Conservation (phyloP, 495 filamentous ascomycete genomes). For the Neurospora sp. region DNA sequence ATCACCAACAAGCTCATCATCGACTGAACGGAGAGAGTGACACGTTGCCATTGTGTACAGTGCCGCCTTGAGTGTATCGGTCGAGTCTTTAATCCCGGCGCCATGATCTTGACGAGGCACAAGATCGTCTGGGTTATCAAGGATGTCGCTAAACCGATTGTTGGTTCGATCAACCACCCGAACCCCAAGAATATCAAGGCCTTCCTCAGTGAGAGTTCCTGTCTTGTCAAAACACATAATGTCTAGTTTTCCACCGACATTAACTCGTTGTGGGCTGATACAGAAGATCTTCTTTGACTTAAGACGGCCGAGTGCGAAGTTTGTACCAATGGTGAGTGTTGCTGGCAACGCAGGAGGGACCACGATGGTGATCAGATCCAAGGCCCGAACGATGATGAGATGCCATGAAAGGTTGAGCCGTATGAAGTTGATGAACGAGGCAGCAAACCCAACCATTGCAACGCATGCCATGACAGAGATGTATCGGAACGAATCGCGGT, state of each 20-base stretch:
- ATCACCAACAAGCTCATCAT: constrained; percentile 83
- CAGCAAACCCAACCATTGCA: constrained; percentile 76
- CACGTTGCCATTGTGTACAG: constrained; percentile 96
- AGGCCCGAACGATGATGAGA: constrained; percentile 78
- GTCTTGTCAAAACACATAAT: constrained; percentile 98
- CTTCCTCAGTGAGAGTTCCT: constrained; percentile 94
- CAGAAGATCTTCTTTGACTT: constrained; percentile 89
- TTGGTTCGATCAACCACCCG: constrained; percentile 57
- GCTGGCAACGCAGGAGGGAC: constrained; percentile 96
- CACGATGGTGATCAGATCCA: constrained; percentile 96
- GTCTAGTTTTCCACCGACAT: constrained; percentile 92
- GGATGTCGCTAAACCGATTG: constrained; percentile 41
- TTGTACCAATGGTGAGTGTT: constrained; percentile 91
- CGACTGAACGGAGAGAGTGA: constrained; percentile 79
- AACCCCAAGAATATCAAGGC: constrained; percentile 86
- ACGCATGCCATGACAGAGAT: constrained; percentile 95
- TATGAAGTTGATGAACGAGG: constrained; percentile 88
- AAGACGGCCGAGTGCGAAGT: constrained; percentile 81
- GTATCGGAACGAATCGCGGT: constrained; percentile 93
- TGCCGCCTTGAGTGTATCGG: constrained; percentile 55
- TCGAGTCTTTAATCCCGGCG: constrained; percentile 45
- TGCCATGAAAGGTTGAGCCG: constrained; percentile 73
- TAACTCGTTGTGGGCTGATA: constrained; percentile 92
- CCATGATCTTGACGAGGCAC: constrained; percentile 45
- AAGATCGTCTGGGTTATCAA: constrained; percentile 39